A percentile compares a stretch with the other conserved stretches of the same genome.
phyloP scores from a whole-genome alignment of 495 filamentous ascomycete genomes.

The Penicillium nucicola region DNA sequence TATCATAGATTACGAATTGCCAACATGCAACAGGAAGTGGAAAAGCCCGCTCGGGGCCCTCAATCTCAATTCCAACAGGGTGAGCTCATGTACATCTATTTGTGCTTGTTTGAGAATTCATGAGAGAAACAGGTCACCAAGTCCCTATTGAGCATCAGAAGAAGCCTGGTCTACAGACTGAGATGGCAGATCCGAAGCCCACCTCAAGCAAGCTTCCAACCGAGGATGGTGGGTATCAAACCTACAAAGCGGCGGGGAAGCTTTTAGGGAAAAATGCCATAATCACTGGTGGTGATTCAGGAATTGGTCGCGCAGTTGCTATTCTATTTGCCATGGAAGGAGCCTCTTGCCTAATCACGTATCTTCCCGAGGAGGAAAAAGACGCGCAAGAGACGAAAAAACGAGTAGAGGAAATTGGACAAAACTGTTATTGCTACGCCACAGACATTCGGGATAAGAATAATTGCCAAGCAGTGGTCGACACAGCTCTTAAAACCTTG shows the following conservation, averaged over 20 bases:
- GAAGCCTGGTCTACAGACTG: constrained; percentile 64
- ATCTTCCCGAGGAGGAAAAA: constrained; percentile 72
- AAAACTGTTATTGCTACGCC: constrained; percentile 56
- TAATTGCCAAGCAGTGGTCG: constrained; percentile 69
- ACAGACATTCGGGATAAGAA: constrained; percentile 59
- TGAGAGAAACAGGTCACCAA: constrained; percentile 52
- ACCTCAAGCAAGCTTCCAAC: constrained; percentile 66
- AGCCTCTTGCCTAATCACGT: constrained; percentile 69
- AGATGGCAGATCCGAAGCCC: constrained; percentile 62
- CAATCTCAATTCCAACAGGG: constrained; percentile 18
- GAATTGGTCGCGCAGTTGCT: constrained; percentile 76
- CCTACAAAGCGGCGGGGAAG: constrained; percentile 78
- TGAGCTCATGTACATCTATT: background rate
- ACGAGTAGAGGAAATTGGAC: constrained; percentile 61
- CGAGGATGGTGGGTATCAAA: constrained; percentile 65
- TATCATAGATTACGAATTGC: too few relatives aligned
- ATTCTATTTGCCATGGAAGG: constrained; percentile 84
- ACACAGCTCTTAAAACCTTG: constrained; percentile 60
- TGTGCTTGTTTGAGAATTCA: background rate
- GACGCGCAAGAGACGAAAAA: constrained; percentile 74
- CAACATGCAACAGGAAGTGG: constrained; percentile 16
- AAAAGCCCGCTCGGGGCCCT: constrained; percentile 10
- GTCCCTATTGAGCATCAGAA: constrained; percentile 65
- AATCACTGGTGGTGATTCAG: constrained; percentile 81
- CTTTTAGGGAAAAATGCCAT: constrained; percentile 69